Percentiles rank a stretch among this genome's conserved stretches.
These are phyloP conservation scores for Discostella stelligeroides DNA, from an alignment of 108 stramenopile genomes.

Conservation along the genomic window DNA sequence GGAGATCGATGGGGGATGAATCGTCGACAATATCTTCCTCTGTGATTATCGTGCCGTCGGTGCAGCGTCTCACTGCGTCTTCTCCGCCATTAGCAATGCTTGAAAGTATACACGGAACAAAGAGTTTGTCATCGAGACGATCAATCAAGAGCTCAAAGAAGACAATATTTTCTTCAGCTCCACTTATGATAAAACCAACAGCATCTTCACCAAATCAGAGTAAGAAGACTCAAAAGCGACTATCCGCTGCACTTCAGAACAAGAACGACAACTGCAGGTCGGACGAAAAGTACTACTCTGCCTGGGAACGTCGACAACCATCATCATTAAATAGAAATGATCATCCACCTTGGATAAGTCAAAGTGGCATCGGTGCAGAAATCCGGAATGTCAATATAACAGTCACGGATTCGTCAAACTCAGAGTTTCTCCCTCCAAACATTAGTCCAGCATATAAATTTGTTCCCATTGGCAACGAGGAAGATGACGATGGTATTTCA, in stretches of 20 bases:
- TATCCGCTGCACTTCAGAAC: slow-evolving; percentile 3
- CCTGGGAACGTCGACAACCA: slow-evolving; percentile 17
- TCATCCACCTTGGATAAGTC: neutral
- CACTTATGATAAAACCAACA: neutral
- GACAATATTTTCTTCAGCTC: neutral
- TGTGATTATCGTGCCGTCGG: slow-evolving; percentile 6
- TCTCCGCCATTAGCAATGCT: slow-evolving; percentile 16
- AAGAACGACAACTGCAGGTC: neutral
- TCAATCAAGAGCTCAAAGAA: neutral
- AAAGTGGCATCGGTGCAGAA: neutral
- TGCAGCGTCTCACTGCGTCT: slow-evolving; percentile 11
- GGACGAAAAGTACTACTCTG: slow-evolving; percentile 8
- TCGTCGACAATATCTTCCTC: neutral
- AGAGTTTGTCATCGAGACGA: neutral
- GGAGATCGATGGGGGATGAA: no score
- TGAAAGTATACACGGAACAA: slow-evolving; percentile 1
- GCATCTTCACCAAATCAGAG: slow-evolving; percentile 18
- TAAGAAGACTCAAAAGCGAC: slow-evolving; percentile 12
- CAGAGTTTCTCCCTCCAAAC: slow-evolving; percentile 6
- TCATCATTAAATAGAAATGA: neutral
- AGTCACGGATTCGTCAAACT: slow-evolving; percentile 1
- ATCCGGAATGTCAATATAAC: neutral
- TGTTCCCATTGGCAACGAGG: slow-evolving; percentile 14
- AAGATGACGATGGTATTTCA: slow-evolving; percentile 5
- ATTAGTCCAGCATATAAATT: slow-evolving; percentile 18